Base-by-base conservation (phyloP, 345 rosid species). In the Eucalyptus victrix region DNA sequence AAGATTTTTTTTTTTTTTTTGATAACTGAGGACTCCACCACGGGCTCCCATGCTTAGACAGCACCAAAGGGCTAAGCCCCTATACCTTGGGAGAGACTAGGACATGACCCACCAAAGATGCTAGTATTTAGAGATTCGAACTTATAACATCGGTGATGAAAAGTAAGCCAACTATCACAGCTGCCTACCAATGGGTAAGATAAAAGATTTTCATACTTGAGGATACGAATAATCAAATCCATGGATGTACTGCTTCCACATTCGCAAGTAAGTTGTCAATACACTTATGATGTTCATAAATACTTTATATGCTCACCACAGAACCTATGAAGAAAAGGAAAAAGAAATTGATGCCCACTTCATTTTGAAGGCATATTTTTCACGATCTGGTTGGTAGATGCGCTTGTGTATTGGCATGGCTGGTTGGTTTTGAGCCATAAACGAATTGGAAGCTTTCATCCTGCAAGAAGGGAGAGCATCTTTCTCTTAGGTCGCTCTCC, bases 141-240 rank as follows among this genome's bases (percentile, higher is more conserved):
- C 49, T 47, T 47, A 47, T 3, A 2, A 47, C 49, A 0, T 47
- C 4, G 12, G 49, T 4, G 4, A 47, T 47, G 2, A 47, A 1
- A 0, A 47, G 49, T 47, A 47, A 47, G 49, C 13, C 49, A 47
- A 47, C 13, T 47, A 47, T 47, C 4, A 47, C 4, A 47, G 4
- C 4, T 47, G 49, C 13, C 13, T 47, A 47, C 49, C 49, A 47
- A 47, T 47, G 49, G 12, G 49, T 47, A 34, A 17, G 21, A 53
- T 53, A 53, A 1, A 1, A 19, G 1, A 53, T 19, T 53, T 51
- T 53, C 10, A 8, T 19, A 19, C 37, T 32, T 8, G 23, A 67
- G 23, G 40, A 32, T 16, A 67, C 4, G 42, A 67, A 17, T 6
- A 67, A 17, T 32, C 37, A n/a, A 32, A 67, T 67, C 23, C 17